Evolutionary conservation across 2,329 filamentous ascomycete species (phyloP).

Genomic region (Exophiala bonariae): DNA sequence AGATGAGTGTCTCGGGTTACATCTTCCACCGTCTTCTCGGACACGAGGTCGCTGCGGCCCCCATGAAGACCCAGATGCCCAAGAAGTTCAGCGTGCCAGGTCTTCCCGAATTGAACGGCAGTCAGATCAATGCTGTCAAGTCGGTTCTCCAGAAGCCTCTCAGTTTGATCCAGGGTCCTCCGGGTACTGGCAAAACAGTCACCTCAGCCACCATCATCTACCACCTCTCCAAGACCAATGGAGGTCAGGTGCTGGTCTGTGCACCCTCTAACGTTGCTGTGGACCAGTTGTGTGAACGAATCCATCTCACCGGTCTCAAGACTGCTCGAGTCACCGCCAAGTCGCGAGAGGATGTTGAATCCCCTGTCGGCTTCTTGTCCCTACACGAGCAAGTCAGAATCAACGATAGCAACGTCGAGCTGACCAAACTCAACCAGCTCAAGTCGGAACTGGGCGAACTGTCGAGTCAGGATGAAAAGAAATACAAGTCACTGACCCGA

Average conservation of each 20-base stretch:
- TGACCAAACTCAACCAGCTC: slow-evolving; percentile 87
- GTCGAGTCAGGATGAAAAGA: slow-evolving; percentile 96
- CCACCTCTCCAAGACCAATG: slow-evolving; percentile 92
- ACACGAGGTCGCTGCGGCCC: slow-evolving; percentile 89
- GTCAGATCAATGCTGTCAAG: slow-evolving; percentile 95
- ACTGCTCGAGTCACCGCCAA: slow-evolving; percentile 98
- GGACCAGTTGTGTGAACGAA: slow-evolving; percentile 95
- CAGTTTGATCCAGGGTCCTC: slow-evolving; percentile 93
- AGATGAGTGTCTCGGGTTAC: slow-evolving; percentile 97
- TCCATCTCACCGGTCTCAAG: slow-evolving; percentile 91
- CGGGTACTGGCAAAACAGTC: slow-evolving; percentile 96
- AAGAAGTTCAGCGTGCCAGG: slow-evolving; percentile 96
- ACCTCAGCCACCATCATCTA: slow-evolving; percentile 99
- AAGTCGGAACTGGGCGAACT: slow-evolving; percentile 90
- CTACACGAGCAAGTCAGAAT: slow-evolving; percentile 96
- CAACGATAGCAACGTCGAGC: slow-evolving; percentile 92
- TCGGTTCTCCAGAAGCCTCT: slow-evolving; percentile 90
- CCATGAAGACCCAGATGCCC: slow-evolving; percentile 92
- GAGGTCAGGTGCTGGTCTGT: slow-evolving; percentile 91
- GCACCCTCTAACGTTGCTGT: slow-evolving; percentile 98
- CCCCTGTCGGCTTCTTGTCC: slow-evolving; percentile 92
- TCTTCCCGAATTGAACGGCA: slow-evolving; percentile 89
- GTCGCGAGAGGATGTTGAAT: slow-evolving; percentile 97
- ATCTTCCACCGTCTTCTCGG: slow-evolving; percentile 97
- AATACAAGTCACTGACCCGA: slow-evolving; percentile 92